phyloP scores from a whole-genome alignment of 768 basidiomycete genomes.

The Lactifluus subvellereus region DNA sequence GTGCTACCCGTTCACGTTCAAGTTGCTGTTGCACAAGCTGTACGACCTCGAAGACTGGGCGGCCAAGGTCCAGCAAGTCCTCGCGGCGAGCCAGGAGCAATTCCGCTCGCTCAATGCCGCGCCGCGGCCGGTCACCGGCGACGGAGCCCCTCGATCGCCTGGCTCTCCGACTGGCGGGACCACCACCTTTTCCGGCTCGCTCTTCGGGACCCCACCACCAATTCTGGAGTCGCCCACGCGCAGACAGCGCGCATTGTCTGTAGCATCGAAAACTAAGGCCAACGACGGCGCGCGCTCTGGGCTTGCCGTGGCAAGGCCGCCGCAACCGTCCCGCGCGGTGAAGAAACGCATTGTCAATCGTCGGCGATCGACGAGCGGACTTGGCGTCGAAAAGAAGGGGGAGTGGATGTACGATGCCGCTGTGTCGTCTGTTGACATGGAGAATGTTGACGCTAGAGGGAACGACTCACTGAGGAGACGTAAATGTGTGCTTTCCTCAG shows the following conservation, averaged over 20 bases:
- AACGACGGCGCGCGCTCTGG: slow-evolving; percentile 3
- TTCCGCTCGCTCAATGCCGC: slow-evolving; percentile 20
- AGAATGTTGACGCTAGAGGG: slow-evolving; percentile 8
- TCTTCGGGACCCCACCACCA: slow-evolving; percentile 2
- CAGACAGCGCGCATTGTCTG: slow-evolving; percentile 3
- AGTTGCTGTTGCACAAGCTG: slow-evolving; percentile 23
- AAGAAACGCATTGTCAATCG: slow-evolving; percentile 25
- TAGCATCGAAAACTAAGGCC: slow-evolving; percentile 2
- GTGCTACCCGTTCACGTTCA: slow-evolving; percentile 25
- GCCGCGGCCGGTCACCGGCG: not conserved
- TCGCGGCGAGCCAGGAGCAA: slow-evolving; percentile 22
- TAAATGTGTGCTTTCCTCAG: slow-evolving; percentile 22
- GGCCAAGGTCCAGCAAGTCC: slow-evolving; percentile 22
- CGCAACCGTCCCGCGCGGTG: slow-evolving; percentile 21
- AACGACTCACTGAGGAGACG: slow-evolving; percentile 12
- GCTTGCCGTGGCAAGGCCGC: not conserved
- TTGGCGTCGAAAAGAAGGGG: slow-evolving; percentile 11
- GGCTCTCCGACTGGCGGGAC: not conserved
- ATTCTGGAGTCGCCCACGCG: slow-evolving; percentile 4
- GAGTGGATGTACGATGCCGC: slow-evolving; percentile 24
- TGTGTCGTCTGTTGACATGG: slow-evolving; percentile 19
- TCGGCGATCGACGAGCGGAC: slow-evolving; percentile 19
- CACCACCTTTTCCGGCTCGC: slow-evolving; percentile 1
- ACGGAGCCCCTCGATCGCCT: not conserved
- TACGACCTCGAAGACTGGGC: slow-evolving; percentile 25